Percentiles rank a stretch among this genome's conserved stretches.
phyloP scores from a whole-genome alignment of 331 rosid species.

The Acacia concinna region DNA sequence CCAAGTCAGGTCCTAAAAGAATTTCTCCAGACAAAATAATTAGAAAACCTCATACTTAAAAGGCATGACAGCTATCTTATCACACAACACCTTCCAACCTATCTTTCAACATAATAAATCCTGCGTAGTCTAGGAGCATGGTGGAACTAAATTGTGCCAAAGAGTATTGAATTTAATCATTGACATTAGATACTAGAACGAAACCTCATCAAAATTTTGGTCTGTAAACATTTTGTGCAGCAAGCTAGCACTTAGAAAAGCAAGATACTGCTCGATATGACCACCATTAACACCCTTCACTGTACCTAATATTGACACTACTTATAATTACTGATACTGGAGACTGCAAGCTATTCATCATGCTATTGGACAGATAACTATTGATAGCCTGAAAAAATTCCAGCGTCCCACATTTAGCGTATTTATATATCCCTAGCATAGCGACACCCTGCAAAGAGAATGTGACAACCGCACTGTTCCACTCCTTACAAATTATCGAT shows the following conservation, averaged over 20 bases:
- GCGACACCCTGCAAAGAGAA: constrained; percentile 1
- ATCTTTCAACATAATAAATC: constrained; percentile 7
- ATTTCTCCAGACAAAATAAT: neutral
- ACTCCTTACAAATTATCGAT: neutral
- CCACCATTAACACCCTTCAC: neutral
- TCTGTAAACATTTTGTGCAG: neutral
- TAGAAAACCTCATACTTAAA: neutral
- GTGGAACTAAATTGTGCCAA: neutral
- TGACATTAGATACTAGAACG: neutral
- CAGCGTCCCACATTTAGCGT: constrained; percentile 5
- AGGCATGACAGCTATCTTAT: neutral
- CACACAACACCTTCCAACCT: neutral
- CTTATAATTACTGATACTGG: neutral
- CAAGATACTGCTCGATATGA: neutral
- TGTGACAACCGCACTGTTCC: neutral
- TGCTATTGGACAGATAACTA: neutral
- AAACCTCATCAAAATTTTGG: neutral
- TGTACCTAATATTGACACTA: constrained; percentile 24
- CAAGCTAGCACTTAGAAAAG: constrained; percentile 22
- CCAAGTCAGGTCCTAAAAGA: constrained; percentile 8
- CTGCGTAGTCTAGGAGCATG: constrained; percentile 6
- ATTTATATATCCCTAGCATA: constrained; percentile 5
- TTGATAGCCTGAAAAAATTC: constrained; percentile 5
- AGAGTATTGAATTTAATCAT: neutral
- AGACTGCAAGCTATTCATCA: neutral